Evolutionary conservation across 345 rosid genomes (phyloP), one percentile per base, ranked within the genome.

Genomic region (Arabis hirsuta): DNA sequence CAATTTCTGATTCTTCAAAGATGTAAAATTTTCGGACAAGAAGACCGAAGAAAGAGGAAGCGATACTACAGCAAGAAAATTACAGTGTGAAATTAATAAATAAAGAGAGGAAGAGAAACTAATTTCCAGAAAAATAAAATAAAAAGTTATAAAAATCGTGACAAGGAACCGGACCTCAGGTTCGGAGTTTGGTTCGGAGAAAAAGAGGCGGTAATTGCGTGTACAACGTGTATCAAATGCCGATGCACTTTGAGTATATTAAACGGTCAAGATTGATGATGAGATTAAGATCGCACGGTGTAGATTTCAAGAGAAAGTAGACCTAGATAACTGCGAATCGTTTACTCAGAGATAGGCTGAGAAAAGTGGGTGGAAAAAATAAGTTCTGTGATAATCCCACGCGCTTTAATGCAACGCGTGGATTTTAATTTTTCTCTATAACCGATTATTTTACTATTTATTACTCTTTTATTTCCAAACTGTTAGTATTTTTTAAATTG

Each of bases 341-440:
- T 65, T 51, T 22, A 43, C 60, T 59, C 55, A 29, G 32, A 51
- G 38, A 67, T 50, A 68, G 63, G 63, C 62, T 68, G 62, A 66
- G 38, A 75, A 78, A 72, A 52, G 76, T 44, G 53, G 72, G 67
- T 52, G 68, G 74, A 34, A 34, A 12, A 56, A n/a, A 8, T 29
- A 39, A 9, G 64, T 62, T 56, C 27, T 42, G 13, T 63, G 65
- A 73, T 52, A 47, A 69, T 57, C 51, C 69, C 83, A 84, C 88
- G 86, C 86, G 86, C 84, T 58, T 76, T 67, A 24, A 22, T 32
- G 2, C 12, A 52, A 63, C 68, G 82, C 83, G 83, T 77, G 81
- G 63, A 5, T 43, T 38, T 55, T 9, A 11, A 31, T 19, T 8
- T 39, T 43, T 56, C 41, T 38, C 22, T 36, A 36, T 36, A 32